Conservation (phyloP, 2,329 filamentous ascomycete species). For the Pseudogymnoascus sp. region DNA sequence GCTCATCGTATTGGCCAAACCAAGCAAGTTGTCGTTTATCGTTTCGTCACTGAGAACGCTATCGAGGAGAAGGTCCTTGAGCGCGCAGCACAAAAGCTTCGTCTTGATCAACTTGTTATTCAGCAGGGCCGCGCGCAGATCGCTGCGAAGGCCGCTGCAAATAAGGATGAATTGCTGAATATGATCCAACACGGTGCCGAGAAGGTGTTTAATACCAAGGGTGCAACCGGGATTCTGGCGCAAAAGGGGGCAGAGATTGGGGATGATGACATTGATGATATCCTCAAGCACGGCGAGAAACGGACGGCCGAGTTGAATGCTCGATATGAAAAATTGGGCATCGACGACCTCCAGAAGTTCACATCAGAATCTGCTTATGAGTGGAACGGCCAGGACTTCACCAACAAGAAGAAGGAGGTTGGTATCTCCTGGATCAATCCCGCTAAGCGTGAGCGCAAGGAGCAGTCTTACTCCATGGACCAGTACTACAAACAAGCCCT, state of each 20-base stretch:
- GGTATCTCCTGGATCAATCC: conserved; percentile 97
- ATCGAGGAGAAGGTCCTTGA: conserved; percentile 98
- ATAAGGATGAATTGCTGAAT: conserved; percentile 88
- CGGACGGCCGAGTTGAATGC: conserved; percentile 84
- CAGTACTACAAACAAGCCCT: conserved; percentile 95
- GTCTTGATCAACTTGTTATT: conserved; percentile 93
- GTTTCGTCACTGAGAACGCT: conserved; percentile 94
- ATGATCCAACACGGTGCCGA: conserved; percentile 99
- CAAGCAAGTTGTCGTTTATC: conserved; percentile 93
- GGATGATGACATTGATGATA: conserved; percentile 85
- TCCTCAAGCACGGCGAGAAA: conserved; percentile 78
- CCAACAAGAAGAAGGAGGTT: conserved; percentile 83
- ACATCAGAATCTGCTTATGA: conserved; percentile 96
- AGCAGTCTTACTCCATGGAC: conserved; percentile 96
- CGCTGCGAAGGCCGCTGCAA: conserved; percentile 81
- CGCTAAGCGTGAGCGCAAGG: conserved; percentile 94
- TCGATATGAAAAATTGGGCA: conserved; percentile 92
- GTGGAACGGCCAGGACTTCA: conserved; percentile 97
- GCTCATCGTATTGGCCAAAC: conserved; percentile 98
- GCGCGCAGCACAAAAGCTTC: conserved; percentile 90
- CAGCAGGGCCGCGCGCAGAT: conserved; percentile 93
- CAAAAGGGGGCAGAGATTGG: conserved; percentile 57
- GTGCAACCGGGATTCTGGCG: conserved; percentile 51
- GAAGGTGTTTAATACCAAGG: conserved; percentile 75
- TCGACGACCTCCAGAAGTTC: conserved; percentile 96